Base-by-base conservation (phyloP, 2,329 filamentous ascomycete species). In the Tolypocladium album region DNA sequence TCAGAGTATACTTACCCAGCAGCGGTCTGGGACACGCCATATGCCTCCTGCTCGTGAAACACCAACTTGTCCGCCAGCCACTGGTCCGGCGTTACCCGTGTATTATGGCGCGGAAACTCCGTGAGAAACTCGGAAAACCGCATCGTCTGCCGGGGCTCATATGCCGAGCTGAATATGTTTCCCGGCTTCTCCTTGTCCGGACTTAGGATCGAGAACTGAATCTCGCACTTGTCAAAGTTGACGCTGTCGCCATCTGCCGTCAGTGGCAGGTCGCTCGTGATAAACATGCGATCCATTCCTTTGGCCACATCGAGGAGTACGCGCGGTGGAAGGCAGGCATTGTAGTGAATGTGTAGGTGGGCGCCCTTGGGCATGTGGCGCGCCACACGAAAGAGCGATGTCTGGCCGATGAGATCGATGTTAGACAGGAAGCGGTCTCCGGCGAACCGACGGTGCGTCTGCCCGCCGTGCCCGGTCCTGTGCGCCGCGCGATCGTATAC, bases 291-390 rank as follows among this genome's bases (percentile, higher is more conserved):
- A 1, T 79, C 67, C 77, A 86, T 83, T 6, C 63, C 76, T 75
- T 76, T 81, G 64, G 76, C 82, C 64, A 77, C 76, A 31, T 75
- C 72, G 15, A 91, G 76, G 24, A 91, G 75, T 6, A 85, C 78
- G 2, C 76, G 70, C 12, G 88, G 86, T 17, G 78, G 75, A 5
- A 91, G 75, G 62, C 88, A 89, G n/a, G 88, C 82, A 69, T 91
- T 92, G 77, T 89, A 91, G 70, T 92, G 88, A 31, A 90, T 82
- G 70, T 92, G 88, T 31, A 91, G 76, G 68, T 91, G 86, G 0
- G 82, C 81, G 2, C 88, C 88, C 71, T 92, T 92, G 50, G 88
- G 88, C 76, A 89, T 81, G 60, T 71, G 68, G 39, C 74, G 75
- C 7, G 85, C 81, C 34, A 88, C 78, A 36, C 76, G 65, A 65